phyloP scores from a whole-genome alignment of 2,329 filamentous ascomycete species.

The Colletotrichum magnum region DNA sequence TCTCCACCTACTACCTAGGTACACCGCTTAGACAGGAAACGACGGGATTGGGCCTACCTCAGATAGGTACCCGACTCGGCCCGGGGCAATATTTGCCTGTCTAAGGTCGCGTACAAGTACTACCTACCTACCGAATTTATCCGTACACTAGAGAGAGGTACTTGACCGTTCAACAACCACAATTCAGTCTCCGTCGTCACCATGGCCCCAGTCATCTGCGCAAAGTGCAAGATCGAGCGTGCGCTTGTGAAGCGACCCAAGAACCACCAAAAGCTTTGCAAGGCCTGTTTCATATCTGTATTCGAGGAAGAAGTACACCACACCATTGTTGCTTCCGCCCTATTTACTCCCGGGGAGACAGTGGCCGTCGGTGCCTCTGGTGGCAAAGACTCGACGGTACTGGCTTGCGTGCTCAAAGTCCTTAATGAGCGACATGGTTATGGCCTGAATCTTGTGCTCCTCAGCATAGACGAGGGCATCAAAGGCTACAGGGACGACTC shows the following conservation, averaged over 20 bases:
- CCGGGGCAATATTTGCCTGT: too few species aligned
- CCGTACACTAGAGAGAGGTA: not conserved
- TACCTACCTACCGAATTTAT: too few species aligned
- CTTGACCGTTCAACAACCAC: not conserved
- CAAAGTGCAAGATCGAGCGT: conserved; percentile 80
- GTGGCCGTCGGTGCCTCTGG: conserved; percentile 97
- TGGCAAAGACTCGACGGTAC: conserved; percentile 96
- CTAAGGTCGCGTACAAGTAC: too few species aligned
- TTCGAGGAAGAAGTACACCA: conserved; percentile 97
- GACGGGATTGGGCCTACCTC: not conserved
- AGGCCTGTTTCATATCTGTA: conserved; percentile 84
- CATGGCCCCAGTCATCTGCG: conserved; percentile 86
- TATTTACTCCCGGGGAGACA: conserved; percentile 87
- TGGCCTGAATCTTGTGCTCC: conserved; percentile 84
- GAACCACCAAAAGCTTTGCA: conserved; percentile 94
- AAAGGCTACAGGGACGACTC: conserved; percentile 97
- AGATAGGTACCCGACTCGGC: not conserved
- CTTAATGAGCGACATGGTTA: conserved; percentile 93
- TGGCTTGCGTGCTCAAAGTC: conserved; percentile 94
- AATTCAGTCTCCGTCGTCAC: conserved; percentile 21
- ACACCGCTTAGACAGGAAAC: too few species aligned
- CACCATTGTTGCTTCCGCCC: conserved; percentile 84
- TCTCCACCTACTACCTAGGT: too few species aligned
- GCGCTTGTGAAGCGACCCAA: conserved; percentile 95
- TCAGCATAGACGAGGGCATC: conserved; percentile 98